Percentiles rank a stretch among this genome's conserved stretches.
Conservation (phyloP, 371 early-diverging fungal species). For the Zopfochytrium polystomum region DNA sequence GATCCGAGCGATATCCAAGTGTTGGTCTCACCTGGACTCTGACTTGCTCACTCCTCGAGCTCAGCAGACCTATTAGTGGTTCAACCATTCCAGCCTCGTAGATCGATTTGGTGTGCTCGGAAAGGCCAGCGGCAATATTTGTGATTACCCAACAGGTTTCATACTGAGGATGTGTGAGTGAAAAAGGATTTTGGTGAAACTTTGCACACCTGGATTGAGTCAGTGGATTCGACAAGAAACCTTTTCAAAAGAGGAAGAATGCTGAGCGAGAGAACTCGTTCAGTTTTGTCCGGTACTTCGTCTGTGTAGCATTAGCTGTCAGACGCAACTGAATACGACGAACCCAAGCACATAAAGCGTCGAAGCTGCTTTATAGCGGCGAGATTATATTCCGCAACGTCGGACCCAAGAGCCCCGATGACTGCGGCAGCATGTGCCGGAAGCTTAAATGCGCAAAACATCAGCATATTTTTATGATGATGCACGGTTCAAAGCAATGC, state of each 20-base stretch:
- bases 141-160: constrained; percentile 59
- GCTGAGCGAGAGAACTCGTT: constrained; percentile 21
- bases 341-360: constrained; percentile 29
- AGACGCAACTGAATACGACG: not conserved
- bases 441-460: constrained; percentile 7
- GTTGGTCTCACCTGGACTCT: constrained; percentile 27
- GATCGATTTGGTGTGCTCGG: constrained; percentile 44
- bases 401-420: constrained; percentile 12
- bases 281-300: constrained; percentile 24
- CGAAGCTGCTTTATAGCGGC: constrained; percentile 26
- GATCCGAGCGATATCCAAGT: not conserved
- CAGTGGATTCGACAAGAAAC: constrained; percentile 4
- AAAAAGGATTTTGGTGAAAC: not conserved
- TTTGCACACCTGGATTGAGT: constrained; percentile 15
- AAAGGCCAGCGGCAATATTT: constrained; percentile 57
- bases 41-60: constrained; percentile 32
- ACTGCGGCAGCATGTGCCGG: constrained; percentile 16
- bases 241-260: constrained; percentile 15
- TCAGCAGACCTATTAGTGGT: constrained; percentile 39
- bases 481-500: not conserved
- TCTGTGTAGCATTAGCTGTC: constrained; percentile 4
- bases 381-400: constrained; percentile 20
- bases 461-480: not conserved
- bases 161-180: constrained; percentile 20
- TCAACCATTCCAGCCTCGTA: constrained; percentile 38